Percentiles rank a stretch among this genome's conserved stretches.
Evolutionary conservation across 1,139 yeast genomes (phyloP).

Genomic region (Yamadazyma dendronema): DNA sequence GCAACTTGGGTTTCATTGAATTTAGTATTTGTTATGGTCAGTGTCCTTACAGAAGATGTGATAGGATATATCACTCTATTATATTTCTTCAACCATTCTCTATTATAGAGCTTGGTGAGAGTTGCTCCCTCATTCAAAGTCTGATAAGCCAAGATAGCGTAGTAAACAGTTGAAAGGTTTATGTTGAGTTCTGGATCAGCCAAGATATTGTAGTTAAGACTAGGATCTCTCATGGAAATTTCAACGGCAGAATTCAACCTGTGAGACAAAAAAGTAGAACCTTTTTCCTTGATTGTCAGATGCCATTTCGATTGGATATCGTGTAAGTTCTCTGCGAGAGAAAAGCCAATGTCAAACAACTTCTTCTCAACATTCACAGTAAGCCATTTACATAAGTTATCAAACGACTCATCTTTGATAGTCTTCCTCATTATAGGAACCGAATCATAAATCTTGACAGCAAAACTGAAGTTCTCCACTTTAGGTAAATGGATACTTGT

Average conservation of each 20-base stretch:
- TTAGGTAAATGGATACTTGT: constrained; percentile 64
- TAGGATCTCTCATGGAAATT: constrained; percentile 61
- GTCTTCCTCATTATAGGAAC: constrained; percentile 75
- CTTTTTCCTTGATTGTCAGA: constrained; percentile 27
- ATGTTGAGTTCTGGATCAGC: constrained; percentile 46
- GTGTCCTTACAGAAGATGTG: constrained; percentile 28
- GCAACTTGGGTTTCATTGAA: constrained; percentile 19
- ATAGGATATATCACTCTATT: constrained; percentile 71
- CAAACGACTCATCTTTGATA: constrained; percentile 78
- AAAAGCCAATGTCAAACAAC: constrained; percentile 58
- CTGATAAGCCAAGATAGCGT: constrained; percentile 78
- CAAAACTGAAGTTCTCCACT: constrained; percentile 73
- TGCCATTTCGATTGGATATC: constrained; percentile 62
- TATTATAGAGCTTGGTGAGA: constrained; percentile 61
- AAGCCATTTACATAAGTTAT: constrained; percentile 70
- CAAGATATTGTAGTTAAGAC: constrained; percentile 44
- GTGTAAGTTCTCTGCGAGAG: constrained; percentile 53
- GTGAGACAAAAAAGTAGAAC: constrained; percentile 48
- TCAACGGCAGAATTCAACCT: constrained; percentile 88
- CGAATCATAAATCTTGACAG: constrained; percentile 67
- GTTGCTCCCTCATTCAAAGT: constrained; percentile 65
- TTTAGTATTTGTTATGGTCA: constrained; percentile 10
- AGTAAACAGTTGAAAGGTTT: constrained; percentile 70
- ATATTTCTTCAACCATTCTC: constrained; percentile 73
- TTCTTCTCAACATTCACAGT: constrained; percentile 62